Percentiles rank a stretch among this genome's conserved stretches.
phyloP scores from a whole-genome alignment of 2,329 filamentous ascomycete genomes.

The Alternaria triticina region DNA sequence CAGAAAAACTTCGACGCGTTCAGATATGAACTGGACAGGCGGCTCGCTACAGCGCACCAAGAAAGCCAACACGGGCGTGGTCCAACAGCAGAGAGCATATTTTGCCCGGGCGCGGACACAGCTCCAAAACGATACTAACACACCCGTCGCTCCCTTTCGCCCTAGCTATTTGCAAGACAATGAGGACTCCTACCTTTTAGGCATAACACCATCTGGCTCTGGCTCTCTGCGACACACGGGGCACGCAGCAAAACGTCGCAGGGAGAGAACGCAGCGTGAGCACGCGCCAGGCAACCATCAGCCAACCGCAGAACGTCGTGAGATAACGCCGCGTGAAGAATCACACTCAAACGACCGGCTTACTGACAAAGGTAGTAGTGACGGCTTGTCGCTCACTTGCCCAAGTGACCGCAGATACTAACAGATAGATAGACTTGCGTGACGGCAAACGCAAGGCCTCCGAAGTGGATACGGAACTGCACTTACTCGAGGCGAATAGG shows the following conservation, averaged over 20 bases:
- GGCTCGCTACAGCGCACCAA: slow-evolving; percentile 51
- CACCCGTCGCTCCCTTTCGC: slow-evolving; percentile 25
- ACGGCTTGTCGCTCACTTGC: not conserved
- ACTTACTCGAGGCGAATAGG: slow-evolving; percentile 36
- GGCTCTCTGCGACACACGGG: slow-evolving; percentile 17
- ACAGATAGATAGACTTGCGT: not conserved
- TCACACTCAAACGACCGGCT: not conserved
- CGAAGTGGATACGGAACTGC: slow-evolving; percentile 19
- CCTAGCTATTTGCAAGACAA: slow-evolving; percentile 30
- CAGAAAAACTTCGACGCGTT: not conserved
- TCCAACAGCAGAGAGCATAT: slow-evolving; percentile 54
- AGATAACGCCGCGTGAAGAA: not conserved
- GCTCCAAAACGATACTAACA: slow-evolving; percentile 29
- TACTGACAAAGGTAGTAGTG: not conserved
- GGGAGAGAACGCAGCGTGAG: not conserved
- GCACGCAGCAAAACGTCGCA: slow-evolving; percentile 4
- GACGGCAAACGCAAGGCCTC: slow-evolving; percentile 10
- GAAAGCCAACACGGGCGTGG: slow-evolving; percentile 43
- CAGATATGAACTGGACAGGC: slow-evolving; percentile 58
- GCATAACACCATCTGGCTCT: slow-evolving; percentile 10
- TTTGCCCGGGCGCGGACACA: slow-evolving; percentile 52
- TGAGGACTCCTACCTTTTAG: slow-evolving; percentile 8
- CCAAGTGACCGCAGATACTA: not conserved
- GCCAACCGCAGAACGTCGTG: not conserved
- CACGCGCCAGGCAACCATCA: not conserved